Base-by-base conservation (phyloP, 495 filamentous ascomycete species). In the Lepidopterella palustris region DNA sequence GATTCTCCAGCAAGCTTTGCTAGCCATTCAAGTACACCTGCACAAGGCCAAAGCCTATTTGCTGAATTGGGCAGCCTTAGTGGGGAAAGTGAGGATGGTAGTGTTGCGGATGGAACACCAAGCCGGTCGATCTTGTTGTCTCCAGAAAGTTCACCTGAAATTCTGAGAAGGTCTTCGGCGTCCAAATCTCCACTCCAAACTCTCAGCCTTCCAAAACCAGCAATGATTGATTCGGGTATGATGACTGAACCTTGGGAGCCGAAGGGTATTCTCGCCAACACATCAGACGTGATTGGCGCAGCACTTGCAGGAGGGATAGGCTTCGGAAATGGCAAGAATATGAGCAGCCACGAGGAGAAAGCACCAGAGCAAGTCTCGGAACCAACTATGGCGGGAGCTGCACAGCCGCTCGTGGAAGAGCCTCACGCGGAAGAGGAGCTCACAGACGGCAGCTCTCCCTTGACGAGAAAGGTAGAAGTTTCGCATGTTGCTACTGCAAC, bases 1-100 rank as follows among this genome's bases (percentile, higher is more conserved):
- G 76, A 84, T 57, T 84, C 84, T 28, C 81, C 84, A 11, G 76
- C 77, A 21, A 86, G 84, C 67, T 76, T 84, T 63, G 74, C 74
- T 47, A 74, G 70, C 60, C 76, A 71, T 67, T 68, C 74, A 55
- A 78, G 73, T 23, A 81, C 76, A 23, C 78, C 81, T 24, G 75
- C 80, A 45, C 79, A 77, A 61, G 83, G 82, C 2, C 88, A 96
- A 74, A 97, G 87, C 68, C 74, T 98, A 57, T 95, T 90, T 70
- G 89, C 91, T 21, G 93, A 98, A 68, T 80, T 98, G 45, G 90
- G 84, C 20, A 86, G 90, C 56, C 74, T 95, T 10, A 81, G 83
- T 60, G 84, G 76, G 42, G 84, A 86, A 55, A 84, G 85, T 52
- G 87, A 87, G 55, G 73, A 75, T 40, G 62, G 58, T 9, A 68